A percentile compares a stretch with the other conserved stretches of the same genome.
Evolutionary conservation across 495 filamentous ascomycete genomes (phyloP).

Genomic region (Neurospora sp.): DNA sequence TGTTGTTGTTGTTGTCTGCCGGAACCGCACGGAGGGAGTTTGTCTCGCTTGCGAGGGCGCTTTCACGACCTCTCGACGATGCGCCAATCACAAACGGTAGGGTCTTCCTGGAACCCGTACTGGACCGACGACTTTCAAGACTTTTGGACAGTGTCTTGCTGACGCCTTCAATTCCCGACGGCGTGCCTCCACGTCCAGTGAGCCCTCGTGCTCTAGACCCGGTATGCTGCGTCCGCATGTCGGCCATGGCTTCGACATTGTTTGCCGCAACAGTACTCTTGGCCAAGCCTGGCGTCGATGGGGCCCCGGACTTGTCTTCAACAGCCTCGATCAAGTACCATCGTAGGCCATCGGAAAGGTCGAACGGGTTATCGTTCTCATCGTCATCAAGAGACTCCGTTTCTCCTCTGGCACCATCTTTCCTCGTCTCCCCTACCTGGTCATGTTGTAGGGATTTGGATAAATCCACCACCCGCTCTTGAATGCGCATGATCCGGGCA

Average conservation of each 20-base stretch:
- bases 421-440: conserved; percentile 5
- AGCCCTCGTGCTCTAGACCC: conserved; percentile 39
- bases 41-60: conserved; percentile 38
- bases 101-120: conserved; percentile 66
- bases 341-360: conserved; percentile 85
- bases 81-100: conserved; percentile 33
- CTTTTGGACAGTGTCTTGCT: conserved; percentile 74
- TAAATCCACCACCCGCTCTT: conserved; percentile 88
- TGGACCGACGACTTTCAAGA: conserved; percentile 82
- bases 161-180: conserved; percentile 53
- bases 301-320: conserved; percentile 93
- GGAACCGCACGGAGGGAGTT: conserved; percentile 35
- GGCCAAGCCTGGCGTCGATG: conserved; percentile 75
- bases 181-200: conserved; percentile 21
- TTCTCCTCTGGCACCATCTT: conserved; percentile 14
- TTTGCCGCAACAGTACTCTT: conserved; percentile 87
- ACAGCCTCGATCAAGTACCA: conserved; percentile 93
- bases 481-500: conserved; percentile 82
- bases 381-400: conserved; percentile 38
- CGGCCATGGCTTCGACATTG: conserved; percentile 65
- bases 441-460: conserved; percentile 50
- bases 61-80: conserved; percentile 27
- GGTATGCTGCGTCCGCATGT: conserved; percentile 37
- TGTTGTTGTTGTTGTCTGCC: conserved; percentile 21
- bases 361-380: conserved; percentile 95